A percentile compares a stretch with the other conserved stretches of the same genome.
phyloP scores from a whole-genome alignment of 176 grass and related monocot genomes.

The Pharus latifolius region DNA sequence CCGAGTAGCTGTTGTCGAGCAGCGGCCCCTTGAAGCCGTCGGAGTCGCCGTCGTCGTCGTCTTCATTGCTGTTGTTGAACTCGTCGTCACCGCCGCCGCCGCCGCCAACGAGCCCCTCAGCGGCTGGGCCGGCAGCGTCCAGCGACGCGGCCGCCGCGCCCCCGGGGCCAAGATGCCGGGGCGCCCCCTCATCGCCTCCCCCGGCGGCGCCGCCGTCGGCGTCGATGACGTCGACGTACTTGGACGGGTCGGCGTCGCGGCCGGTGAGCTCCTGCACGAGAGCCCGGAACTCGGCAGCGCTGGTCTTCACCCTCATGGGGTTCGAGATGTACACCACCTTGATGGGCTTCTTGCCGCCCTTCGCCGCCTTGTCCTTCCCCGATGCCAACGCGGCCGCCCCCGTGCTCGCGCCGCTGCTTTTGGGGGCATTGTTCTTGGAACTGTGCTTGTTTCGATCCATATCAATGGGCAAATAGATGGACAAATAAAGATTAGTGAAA shows the following conservation, averaged over 20 bases:
- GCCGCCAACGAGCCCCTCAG: background rate
- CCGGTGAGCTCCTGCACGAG: slow-evolving; percentile 86
- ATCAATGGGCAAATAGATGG: too few relatives aligned
- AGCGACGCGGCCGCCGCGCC: slow-evolving; percentile 4
- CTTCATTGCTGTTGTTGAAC: too few relatives aligned
- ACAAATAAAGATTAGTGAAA: too few relatives aligned
- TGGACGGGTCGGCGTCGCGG: slow-evolving; percentile 53
- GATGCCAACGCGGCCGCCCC: slow-evolving; percentile 2
- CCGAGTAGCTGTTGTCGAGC: slow-evolving; percentile 34
- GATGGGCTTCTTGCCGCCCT: slow-evolving; percentile 59
- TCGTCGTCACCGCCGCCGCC: background rate
- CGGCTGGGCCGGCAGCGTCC: background rate
- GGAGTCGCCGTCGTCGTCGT: background rate
- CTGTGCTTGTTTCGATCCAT: slow-evolving; percentile 30
- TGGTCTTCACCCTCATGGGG: slow-evolving; percentile 70
- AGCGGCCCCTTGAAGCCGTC: slow-evolving; percentile 27
- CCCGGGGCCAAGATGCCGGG: background rate
- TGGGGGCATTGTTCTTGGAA: slow-evolving; percentile 1
- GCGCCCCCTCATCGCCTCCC: background rate
- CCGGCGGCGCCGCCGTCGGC: background rate
- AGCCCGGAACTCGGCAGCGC: slow-evolving; percentile 51
- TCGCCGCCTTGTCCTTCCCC: background rate
- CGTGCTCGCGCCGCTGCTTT: background rate
- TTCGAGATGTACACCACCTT: slow-evolving; percentile 96
- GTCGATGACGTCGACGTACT: slow-evolving; percentile 26